Percentiles rank a stretch among this genome's conserved stretches.
phyloP scores from a whole-genome alignment of 129 eudicot species.

The Centrapalus pauciflorus region DNA sequence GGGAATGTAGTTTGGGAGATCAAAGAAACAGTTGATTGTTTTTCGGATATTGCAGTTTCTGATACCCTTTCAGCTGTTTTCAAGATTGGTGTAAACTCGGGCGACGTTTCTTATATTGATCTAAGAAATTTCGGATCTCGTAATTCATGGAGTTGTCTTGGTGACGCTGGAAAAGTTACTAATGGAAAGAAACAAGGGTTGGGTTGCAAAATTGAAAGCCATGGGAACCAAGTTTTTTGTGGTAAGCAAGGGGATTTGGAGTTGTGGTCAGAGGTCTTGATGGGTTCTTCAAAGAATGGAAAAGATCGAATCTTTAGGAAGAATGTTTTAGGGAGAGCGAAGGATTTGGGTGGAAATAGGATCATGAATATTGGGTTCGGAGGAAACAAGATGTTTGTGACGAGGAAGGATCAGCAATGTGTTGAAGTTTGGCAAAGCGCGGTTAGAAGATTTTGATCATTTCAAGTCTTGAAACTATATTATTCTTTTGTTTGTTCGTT shows the following conservation, averaged over 20 bases:
- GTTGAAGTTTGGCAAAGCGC: constrained; percentile 94
- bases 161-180: constrained; percentile 40
- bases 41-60: constrained; percentile 63
- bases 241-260: constrained; percentile 66
- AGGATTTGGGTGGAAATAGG: constrained; percentile 59
- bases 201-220: constrained; percentile 63
- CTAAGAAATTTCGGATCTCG: constrained; percentile 56
- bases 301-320: constrained; percentile 61
- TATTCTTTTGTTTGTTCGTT: constrained; percentile 12
- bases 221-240: constrained; percentile 67
- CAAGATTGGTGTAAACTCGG: constrained; percentile 80
- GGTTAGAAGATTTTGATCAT: constrained; percentile 39
- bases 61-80: constrained; percentile 57
- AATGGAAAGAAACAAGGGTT: constrained; percentile 80
- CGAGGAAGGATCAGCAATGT: constrained; percentile 74
- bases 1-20: constrained; percentile 81
- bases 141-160: constrained; percentile 65
- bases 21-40: constrained; percentile 66
- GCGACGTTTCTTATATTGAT: constrained; percentile 69
- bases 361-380: constrained; percentile 64
- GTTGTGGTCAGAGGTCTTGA: constrained; percentile 79
- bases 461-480: background rate
- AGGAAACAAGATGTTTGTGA: constrained; percentile 85
- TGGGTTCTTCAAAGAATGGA: constrained; percentile 28
- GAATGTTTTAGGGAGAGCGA: constrained; percentile 65